phyloP scores from a whole-genome alignment of 2,329 filamentous ascomycete genomes.

The Trichoderma citrinoviride region DNA sequence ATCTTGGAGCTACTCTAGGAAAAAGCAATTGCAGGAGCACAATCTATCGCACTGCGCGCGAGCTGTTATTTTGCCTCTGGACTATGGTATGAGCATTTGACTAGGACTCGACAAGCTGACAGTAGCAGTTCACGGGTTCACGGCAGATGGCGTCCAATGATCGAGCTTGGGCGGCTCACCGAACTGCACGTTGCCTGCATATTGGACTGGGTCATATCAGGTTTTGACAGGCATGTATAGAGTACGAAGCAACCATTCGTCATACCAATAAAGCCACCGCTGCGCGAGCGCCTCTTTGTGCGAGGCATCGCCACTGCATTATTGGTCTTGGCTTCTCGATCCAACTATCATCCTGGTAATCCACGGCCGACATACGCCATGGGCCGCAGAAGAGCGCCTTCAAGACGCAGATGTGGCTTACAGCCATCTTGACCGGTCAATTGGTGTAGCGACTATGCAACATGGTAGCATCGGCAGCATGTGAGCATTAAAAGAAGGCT shows the following conservation, averaged over 20 bases:
- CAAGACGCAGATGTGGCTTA: background rate
- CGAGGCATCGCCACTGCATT: background rate
- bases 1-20: background rate
- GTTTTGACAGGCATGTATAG: conserved; percentile 8
- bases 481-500: too few species aligned
- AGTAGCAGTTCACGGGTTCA: background rate
- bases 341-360: background rate
- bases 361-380: background rate
- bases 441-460: background rate
- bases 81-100: background rate
- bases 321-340: background rate
- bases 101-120: conserved; percentile 10
- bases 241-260: background rate
- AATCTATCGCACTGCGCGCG: conserved; percentile 23
- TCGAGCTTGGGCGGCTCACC: background rate
- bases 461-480: too few species aligned
- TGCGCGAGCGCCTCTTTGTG: too few species aligned
- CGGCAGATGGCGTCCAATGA: conserved; percentile 10
- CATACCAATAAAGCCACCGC: background rate
- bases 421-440: background rate
- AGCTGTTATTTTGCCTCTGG: conserved; percentile 29
- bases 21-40: conserved; percentile 16
- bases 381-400: background rate
- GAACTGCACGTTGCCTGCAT: conserved; percentile 15
- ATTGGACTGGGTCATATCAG: background rate